These are phyloP conservation scores for Neopestalotiopsis clavispora DNA, from an alignment of 2,329 filamentous ascomycete species.

Conservation along the genomic window DNA sequence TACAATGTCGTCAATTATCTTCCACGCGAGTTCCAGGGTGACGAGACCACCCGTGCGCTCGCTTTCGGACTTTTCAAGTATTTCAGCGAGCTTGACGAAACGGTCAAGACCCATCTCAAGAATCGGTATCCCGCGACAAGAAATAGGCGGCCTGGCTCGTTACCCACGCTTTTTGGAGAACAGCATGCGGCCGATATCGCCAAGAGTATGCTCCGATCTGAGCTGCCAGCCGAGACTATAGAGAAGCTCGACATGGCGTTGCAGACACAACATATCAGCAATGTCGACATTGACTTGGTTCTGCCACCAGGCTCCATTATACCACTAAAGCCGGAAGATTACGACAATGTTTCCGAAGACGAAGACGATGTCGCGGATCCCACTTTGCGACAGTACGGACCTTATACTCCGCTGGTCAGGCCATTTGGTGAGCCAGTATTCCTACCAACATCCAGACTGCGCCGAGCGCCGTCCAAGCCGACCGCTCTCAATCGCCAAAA, in stretches of 20 bases:
- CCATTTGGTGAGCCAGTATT: slow-evolving; percentile 85
- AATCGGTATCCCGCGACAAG: slow-evolving; percentile 58
- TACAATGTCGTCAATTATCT: slow-evolving; percentile 90
- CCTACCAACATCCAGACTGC: slow-evolving; percentile 81
- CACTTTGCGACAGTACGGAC: slow-evolving; percentile 72
- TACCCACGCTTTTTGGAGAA: slow-evolving; percentile 79
- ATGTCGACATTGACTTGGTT: slow-evolving; percentile 87
- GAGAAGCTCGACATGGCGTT: slow-evolving; percentile 76
- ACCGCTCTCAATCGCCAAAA: slow-evolving; percentile 79
- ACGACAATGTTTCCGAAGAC: slow-evolving; percentile 63
- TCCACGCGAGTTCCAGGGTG: slow-evolving; percentile 92
- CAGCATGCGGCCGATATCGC: slow-evolving; percentile 92
- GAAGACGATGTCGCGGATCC: slow-evolving; percentile 71
- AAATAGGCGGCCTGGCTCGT: slow-evolving; percentile 65
- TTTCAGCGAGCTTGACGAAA: slow-evolving; percentile 82
- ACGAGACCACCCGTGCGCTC: slow-evolving; percentile 88
- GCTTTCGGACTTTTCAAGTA: slow-evolving; percentile 95
- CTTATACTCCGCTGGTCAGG: slow-evolving; percentile 77
- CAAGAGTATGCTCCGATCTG: slow-evolving; percentile 80
- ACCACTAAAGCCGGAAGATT: slow-evolving; percentile 63
- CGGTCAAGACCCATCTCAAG: slow-evolving; percentile 74
- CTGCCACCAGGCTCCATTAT: slow-evolving; percentile 78
- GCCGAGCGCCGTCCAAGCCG: slow-evolving; percentile 85
- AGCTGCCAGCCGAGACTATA: slow-evolving; percentile 76
- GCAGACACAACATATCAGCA: slow-evolving; percentile 80